phyloP scores from a whole-genome alignment of 106 monocot genomes.

The Ottelia alismoides region DNA sequence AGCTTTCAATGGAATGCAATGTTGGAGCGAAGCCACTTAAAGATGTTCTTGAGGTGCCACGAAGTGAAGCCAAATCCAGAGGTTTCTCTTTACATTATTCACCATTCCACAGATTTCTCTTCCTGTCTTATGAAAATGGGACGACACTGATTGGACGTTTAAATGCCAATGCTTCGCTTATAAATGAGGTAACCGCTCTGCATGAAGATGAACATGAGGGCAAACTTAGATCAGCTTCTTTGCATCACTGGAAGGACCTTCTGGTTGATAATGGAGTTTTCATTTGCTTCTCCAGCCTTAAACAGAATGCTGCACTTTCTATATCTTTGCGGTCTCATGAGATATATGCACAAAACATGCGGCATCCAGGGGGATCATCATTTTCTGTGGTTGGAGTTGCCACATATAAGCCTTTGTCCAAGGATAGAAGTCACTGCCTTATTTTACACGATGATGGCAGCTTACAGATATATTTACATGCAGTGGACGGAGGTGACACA shows the following conservation, averaged over 20 bases:
- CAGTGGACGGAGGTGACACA: constrained; percentile 26
- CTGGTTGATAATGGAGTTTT: constrained; percentile 64
- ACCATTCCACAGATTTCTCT: constrained; percentile 60
- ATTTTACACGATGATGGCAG: constrained; percentile 95
- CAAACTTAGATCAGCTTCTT: constrained; percentile 47
- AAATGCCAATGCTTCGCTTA: constrained; percentile 36
- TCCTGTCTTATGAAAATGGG: constrained; percentile 88
- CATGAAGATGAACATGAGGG: constrained; percentile 71
- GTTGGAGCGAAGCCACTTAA: constrained; percentile 66
- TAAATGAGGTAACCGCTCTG: constrained; percentile 50
- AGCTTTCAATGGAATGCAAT: constrained; percentile 68
- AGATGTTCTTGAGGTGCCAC: constrained; percentile 42
- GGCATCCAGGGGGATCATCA: constrained; percentile 60
- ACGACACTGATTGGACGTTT: constrained; percentile 64
- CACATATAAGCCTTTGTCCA: constrained; percentile 85
- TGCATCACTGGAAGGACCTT: constrained; percentile 91
- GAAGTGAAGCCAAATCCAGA: constrained; percentile 24
- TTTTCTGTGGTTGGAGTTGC: constrained; percentile 74
- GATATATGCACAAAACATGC: constrained; percentile 66
- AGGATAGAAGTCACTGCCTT: constrained; percentile 78
- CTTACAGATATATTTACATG: constrained; percentile 76
- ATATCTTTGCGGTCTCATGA: constrained; percentile 39
- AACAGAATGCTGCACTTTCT: constrained; percentile 55
- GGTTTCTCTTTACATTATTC: constrained; percentile 77
- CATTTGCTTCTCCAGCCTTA: constrained; percentile 57